phyloP scores from a whole-genome alignment of 2,329 filamentous ascomycete genomes.

The Bipolaris sorokiniana region DNA sequence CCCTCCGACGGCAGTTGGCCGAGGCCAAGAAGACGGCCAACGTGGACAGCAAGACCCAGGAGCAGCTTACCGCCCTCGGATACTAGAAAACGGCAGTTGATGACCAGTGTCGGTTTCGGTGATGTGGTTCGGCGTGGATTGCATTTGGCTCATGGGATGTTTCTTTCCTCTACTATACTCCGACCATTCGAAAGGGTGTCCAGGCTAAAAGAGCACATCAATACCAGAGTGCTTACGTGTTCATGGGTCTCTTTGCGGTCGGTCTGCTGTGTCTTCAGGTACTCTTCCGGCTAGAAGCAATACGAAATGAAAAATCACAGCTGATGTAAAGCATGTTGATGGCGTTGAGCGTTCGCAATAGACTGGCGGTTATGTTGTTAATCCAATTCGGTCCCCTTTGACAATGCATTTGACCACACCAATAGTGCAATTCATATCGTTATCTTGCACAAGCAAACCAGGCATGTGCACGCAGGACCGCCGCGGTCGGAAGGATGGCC shows the following conservation, averaged over 20 bases:
- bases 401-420: not conserved
- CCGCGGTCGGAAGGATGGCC: conserved; percentile 15
- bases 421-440: not conserved
- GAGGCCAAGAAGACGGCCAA: conserved; percentile 92
- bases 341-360: conserved; percentile 36
- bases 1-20: conserved; percentile 84
- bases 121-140: conserved; percentile 46
- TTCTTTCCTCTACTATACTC: conserved; percentile 48
- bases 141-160: conserved; percentile 49
- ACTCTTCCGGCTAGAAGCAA: conserved; percentile 49
- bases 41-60: conserved; percentile 83
- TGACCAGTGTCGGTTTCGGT: conserved; percentile 38
- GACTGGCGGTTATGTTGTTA: conserved; percentile 23
- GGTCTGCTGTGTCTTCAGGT: conserved; percentile 45
- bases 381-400: conserved; percentile 29
- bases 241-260: conserved; percentile 50
- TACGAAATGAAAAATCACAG: conserved; percentile 48
- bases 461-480: conserved; percentile 1
- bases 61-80: conserved; percentile 87
- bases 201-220: conserved; percentile 49
- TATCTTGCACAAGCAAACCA: not conserved
- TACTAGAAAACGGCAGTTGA: conserved; percentile 69
- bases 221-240: conserved; percentile 46
- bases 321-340: conserved; percentile 44
- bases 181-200: conserved; percentile 47